These are phyloP conservation scores for Mycosarcoma maydis DNA, from an alignment of 1,284 basidiomycete species.

Conservation along the genomic window DNA sequence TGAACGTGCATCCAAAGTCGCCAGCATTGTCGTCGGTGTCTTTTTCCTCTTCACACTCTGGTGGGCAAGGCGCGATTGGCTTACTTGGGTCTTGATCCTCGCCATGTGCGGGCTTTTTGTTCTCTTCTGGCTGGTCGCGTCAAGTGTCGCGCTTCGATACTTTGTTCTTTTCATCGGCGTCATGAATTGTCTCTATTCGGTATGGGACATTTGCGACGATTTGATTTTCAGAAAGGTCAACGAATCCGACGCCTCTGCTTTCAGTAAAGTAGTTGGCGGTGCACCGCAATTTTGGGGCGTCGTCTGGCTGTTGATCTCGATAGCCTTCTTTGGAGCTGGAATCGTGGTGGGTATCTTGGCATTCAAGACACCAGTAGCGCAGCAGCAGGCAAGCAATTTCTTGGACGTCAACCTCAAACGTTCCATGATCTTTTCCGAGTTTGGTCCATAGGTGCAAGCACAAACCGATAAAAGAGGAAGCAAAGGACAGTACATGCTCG, in stretches of 20 bases:
- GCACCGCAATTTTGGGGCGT: constrained; percentile 71
- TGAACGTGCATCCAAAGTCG: constrained; percentile 90
- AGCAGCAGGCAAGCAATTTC: constrained; percentile 55
- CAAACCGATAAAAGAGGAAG: neutral
- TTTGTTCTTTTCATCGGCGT: constrained; percentile 84
- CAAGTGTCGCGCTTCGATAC: constrained; percentile 66
- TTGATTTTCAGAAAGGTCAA: constrained; percentile 79
- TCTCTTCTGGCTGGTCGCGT: constrained; percentile 49
- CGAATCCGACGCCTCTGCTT: constrained; percentile 87
- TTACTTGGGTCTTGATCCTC: constrained; percentile 68
- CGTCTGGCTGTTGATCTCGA: constrained; percentile 85
- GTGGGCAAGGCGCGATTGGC: constrained; percentile 81
- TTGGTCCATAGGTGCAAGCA: neutral
- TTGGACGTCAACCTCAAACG: constrained; percentile 48
- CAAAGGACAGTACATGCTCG: constrained; percentile 7
- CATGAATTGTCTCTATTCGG: constrained; percentile 64
- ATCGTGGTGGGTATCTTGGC: constrained; percentile 71
- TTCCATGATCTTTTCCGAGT: constrained; percentile 1
- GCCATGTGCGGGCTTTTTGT: constrained; percentile 60
- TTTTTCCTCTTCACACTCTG: constrained; percentile 93
- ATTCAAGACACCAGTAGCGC: constrained; percentile 56
- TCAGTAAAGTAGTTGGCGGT: constrained; percentile 83
- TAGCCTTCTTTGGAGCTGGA: constrained; percentile 82
- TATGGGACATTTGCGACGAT: constrained; percentile 74
- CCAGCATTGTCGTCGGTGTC: constrained; percentile 80